phyloP scores from a whole-genome alignment of 1,284 basidiomycete species.

The Cutaneotrichosporon sp. region DNA sequence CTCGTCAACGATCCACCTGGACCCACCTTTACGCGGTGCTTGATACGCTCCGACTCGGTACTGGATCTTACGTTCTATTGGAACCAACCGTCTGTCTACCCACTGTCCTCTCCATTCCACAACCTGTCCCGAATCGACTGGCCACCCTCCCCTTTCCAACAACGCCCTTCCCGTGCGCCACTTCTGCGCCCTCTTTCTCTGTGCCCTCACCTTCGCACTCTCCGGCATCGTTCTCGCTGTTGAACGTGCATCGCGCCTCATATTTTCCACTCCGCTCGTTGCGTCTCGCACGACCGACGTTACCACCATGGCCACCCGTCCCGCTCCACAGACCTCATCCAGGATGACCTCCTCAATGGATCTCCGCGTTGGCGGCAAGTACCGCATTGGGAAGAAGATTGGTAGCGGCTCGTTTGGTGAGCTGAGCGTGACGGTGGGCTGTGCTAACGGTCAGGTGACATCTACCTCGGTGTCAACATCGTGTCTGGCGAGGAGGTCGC shows the following conservation, averaged over 20 bases:
- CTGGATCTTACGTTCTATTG: too few relatives aligned
- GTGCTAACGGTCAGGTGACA: constrained; percentile 65
- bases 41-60: too few relatives aligned
- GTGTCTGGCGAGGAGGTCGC: constrained; percentile 99
- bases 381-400: constrained; percentile 99
- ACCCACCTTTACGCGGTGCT: not conserved
- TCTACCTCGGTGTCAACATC: constrained; percentile 99
- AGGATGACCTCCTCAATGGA: constrained; percentile 62
- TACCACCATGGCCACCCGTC: not conserved
- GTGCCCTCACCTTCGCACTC: too few relatives aligned
- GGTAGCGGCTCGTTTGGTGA: constrained; percentile 96
- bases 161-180: too few relatives aligned
- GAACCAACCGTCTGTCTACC: not conserved
- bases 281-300: not conserved
- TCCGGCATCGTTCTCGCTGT: too few relatives aligned
- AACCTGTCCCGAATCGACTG: not conserved
- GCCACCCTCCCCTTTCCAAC: not conserved
- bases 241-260: not conserved
- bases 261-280: not conserved
- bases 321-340: constrained; percentile 3
- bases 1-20: not conserved
- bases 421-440: constrained; percentile 36
- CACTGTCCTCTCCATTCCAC: not conserved
- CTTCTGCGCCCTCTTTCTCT: too few relatives aligned
- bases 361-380: constrained; percentile 95